Evolutionary conservation across 1,284 basidiomycete genomes (phyloP).

Genomic region (Irpex rosettiformis): DNA sequence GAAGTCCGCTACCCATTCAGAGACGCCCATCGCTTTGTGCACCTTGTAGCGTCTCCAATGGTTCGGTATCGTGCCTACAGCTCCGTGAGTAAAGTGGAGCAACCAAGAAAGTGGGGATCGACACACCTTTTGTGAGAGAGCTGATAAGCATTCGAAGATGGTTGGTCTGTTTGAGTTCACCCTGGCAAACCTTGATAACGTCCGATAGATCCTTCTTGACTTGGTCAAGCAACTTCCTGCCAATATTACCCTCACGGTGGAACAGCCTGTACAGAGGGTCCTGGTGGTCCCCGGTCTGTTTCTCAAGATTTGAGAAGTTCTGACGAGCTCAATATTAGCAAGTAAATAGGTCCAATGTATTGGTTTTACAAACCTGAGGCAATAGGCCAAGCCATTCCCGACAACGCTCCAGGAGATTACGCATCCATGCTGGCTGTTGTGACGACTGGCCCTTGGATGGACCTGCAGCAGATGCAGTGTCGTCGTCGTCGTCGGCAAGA

Average conservation of each 20-base stretch:
- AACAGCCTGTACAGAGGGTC: conserved; percentile 89
- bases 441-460: conserved; percentile 59
- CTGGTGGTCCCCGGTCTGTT: conserved; percentile 64
- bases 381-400: conserved; percentile 78
- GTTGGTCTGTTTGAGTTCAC: conserved; percentile 91
- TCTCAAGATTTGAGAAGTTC: conserved; percentile 62
- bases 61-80: conserved; percentile 75
- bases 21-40: conserved; percentile 74
- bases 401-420: conserved; percentile 73
- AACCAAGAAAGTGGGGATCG: background rate
- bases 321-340: conserved; percentile 25
- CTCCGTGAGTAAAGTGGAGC: conserved; percentile 9
- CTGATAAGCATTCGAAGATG: conserved; percentile 87
- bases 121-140: conserved; percentile 79
- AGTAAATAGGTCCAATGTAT: background rate
- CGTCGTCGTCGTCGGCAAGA: conserved; percentile 75
- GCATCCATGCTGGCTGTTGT: conserved; percentile 93
- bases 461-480: conserved; percentile 49
- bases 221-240: conserved; percentile 69
- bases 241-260: conserved; percentile 83
- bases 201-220: conserved; percentile 80
- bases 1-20: conserved; percentile 85
- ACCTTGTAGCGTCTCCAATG: conserved; percentile 92
- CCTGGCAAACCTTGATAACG: conserved; percentile 82
- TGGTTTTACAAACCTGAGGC: conserved; percentile 55